Base-by-base conservation (phyloP, 140 eudicot genomes). In the Erigeron philadelphicus region DNA sequence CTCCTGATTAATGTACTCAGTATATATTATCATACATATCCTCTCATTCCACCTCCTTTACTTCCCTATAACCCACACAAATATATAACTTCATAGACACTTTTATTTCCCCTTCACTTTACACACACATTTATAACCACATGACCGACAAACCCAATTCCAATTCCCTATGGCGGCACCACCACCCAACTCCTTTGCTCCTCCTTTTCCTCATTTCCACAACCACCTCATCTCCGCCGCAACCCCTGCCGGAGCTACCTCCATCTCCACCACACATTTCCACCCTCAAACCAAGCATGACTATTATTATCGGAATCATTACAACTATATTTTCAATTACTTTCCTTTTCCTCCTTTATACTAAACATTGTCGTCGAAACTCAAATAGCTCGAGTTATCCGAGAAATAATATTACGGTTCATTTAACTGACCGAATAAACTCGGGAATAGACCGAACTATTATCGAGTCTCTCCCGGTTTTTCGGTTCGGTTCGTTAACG, bases 371-470 rank as follows among this genome's bases (percentile, higher is more conserved):
- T 47, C 70, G 65, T 11, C 66, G 64, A 38, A 31, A 31, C 38
- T 43, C 70, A 43, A 3, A 54, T 17, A 18, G 5, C 5, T 16
- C 19, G 4, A 54, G 23, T n/a, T n/a, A 66, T 44, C 23, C 12
- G 56, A 15, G 23, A 35, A 47, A 16, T 43, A 47, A 8, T 49
- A 11, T 17, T 16, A 6, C 66, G 9, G n/a, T 11, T 38, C 72
- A 31, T 2, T 40, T 13, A 11, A 10, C 56, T 25, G 79, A 76
- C 18, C 43, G 90, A 65, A 79, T 72, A 15, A 75, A 92, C 55
- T 88, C 96, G 5, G 96, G 98, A 0, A 76, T 88, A 59, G 84
- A 83, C 80, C 83, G 83, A 64, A 77, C 81, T 8, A 81, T 86
- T 5, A 78, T 92, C 53, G 88, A 84, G 66, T 84, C 88, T 9